Evolutionary conservation across 1,284 basidiomycete genomes (phyloP).

Genomic region (Butyriboletus appendiculatus): DNA sequence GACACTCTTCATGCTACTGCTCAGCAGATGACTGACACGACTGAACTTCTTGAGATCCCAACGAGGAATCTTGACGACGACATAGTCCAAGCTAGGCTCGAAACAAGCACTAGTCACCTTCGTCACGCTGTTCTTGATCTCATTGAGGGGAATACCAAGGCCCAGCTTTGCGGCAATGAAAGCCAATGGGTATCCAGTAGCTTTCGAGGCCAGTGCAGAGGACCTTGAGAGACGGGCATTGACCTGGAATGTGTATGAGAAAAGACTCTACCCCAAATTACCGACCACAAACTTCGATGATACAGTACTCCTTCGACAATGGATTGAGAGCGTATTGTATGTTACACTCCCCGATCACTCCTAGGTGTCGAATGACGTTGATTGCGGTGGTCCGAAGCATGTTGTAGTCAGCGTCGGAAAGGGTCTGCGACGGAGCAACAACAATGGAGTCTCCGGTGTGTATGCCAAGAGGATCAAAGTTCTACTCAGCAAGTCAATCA

Average conservation of each 20-base stretch:
- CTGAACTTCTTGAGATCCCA: constrained; percentile 99
- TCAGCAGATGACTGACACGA: constrained; percentile 84
- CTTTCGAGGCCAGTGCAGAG: constrained; percentile 97
- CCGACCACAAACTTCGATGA: constrained; percentile 76
- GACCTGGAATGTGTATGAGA: constrained; percentile 53
- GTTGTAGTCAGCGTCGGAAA: constrained; percentile 98
- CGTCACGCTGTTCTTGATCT: constrained; percentile 97
- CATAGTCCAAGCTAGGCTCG: constrained; percentile 96
- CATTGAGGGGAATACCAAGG: constrained; percentile 95
- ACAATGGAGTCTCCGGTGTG: constrained; percentile 99
- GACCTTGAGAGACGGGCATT: constrained; percentile 99
- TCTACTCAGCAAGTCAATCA: constrained; percentile 49
- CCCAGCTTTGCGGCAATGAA: constrained; percentile 99
- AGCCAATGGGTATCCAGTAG: constrained; percentile 96
- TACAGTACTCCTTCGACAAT: constrained; percentile 93
- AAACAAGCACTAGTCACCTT: constrained; percentile 97
- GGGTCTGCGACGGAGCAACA: constrained; percentile 95
- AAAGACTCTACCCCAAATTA: not conserved
- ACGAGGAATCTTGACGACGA: constrained; percentile 97
- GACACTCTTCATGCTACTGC: constrained; percentile 98
- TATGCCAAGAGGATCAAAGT: constrained; percentile 98
- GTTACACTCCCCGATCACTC: constrained; percentile 98
- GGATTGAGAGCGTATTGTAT: constrained; percentile 99
- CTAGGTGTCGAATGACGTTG: constrained; percentile 97
- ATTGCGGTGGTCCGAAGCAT: constrained; percentile 98